phyloP scores from a whole-genome alignment of 495 filamentous ascomycete species.

The Penicillium robsamsonii region DNA sequence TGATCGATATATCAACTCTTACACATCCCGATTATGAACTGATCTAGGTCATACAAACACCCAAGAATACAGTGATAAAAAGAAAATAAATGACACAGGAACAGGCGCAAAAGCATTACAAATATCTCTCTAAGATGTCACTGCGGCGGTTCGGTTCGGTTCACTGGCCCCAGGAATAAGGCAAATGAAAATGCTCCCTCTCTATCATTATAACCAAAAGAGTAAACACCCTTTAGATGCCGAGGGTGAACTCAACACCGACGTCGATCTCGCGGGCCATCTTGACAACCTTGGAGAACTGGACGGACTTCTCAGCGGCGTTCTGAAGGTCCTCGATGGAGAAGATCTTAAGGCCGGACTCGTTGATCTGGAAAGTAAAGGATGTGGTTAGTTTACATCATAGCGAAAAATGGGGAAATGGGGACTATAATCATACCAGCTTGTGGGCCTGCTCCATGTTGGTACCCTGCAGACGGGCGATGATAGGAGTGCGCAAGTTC shows the following conservation, averaged over 20 bases:
- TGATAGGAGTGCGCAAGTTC: constrained; percentile 92
- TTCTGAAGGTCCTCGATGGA: constrained; percentile 97
- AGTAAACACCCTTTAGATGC: constrained; percentile 61
- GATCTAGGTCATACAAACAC: constrained; percentile 34
- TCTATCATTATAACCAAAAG: constrained; percentile 6
- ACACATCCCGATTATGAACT: constrained; percentile 31
- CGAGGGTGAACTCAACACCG: constrained; percentile 94
- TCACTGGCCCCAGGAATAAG: constrained; percentile 14
- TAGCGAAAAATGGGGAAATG: neutral
- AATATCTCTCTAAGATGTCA: constrained; percentile 18
- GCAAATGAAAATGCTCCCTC: constrained; percentile 19
- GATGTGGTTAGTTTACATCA: constrained; percentile 3
- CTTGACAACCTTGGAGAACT: constrained; percentile 98
- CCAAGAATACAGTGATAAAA: constrained; percentile 41
- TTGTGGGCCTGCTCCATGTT: constrained; percentile 96
- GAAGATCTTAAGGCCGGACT: constrained; percentile 98
- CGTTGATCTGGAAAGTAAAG: constrained; percentile 65
- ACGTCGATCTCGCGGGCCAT: constrained; percentile 98
- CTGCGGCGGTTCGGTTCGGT: constrained; percentile 11
- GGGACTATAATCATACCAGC: constrained; percentile 51
- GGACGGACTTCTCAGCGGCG: constrained; percentile 96
- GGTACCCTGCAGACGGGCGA: constrained; percentile 94
- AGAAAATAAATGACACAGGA: constrained; percentile 37
- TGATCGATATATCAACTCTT: constrained; percentile 5
- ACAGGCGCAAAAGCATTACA: constrained; percentile 22